Evolutionary conservation across 2,329 filamentous ascomycete genomes (phyloP).

Genomic region (Fusarium goolgardi): DNA sequence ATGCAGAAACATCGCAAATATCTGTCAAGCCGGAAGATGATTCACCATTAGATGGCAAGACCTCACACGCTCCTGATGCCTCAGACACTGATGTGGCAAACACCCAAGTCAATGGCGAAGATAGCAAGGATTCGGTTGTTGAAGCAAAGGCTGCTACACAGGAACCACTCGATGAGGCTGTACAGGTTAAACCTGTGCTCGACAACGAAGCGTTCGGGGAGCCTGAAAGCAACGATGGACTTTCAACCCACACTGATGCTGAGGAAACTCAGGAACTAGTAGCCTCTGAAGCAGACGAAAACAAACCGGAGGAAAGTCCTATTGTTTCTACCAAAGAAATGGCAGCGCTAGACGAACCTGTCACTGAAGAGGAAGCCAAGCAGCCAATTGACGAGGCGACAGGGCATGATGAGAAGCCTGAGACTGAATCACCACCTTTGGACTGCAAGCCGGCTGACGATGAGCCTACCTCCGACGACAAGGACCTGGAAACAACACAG

Average conservation of each 20-base stretch:
- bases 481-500: constrained; percentile 1
- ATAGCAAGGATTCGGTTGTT: constrained; percentile 2
- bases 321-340: constrained; percentile 9
- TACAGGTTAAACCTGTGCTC: constrained; percentile 2
- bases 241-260: background rate
- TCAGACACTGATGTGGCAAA: constrained; percentile 20
- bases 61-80: constrained; percentile 2
- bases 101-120: constrained; percentile 13
- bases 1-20: constrained; percentile 20
- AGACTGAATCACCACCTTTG: background rate
- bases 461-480: constrained; percentile 1
- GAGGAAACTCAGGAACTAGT: constrained; percentile 15
- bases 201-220: constrained; percentile 14
- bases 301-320: constrained; percentile 14
- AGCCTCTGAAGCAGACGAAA: constrained; percentile 5
- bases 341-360: constrained; percentile 2
- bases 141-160: constrained; percentile 7
- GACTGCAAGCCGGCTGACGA: constrained; percentile 1
- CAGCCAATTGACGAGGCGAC: constrained; percentile 9
- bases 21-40: background rate
- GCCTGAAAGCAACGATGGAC: constrained; percentile 12
- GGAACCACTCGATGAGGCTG: constrained; percentile 10
- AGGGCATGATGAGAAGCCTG: background rate
- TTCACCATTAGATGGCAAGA: constrained; percentile 8
- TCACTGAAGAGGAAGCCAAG: constrained; percentile 7